phyloP scores from a whole-genome alignment of 2,329 filamentous ascomycete species.

The Trichoderma oligosporum region DNA sequence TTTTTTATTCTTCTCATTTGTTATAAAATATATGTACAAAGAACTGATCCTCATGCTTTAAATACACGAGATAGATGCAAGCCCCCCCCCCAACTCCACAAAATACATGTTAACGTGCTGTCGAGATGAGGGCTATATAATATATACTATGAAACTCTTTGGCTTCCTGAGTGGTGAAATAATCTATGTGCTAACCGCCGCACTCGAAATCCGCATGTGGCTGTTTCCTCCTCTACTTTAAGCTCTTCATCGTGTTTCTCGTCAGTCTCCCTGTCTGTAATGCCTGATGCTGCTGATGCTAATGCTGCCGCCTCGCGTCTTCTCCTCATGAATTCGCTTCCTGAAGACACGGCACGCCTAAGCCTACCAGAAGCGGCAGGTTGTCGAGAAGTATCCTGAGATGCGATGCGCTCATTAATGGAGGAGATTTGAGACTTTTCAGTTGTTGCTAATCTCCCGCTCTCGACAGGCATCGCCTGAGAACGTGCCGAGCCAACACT shows the following conservation, averaged over 20 bases:
- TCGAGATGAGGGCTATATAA: not conserved
- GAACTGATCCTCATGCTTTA: too few relatives aligned
- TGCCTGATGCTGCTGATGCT: not conserved
- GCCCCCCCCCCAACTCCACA: too few relatives aligned
- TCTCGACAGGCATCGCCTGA: constrained; percentile 21
- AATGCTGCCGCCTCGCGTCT: constrained; percentile 16
- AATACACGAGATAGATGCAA: not conserved
- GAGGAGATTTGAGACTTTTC: not conserved
- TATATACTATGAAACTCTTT: constrained; percentile 10
- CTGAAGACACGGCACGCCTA: constrained; percentile 26
- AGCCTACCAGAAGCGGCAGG: constrained; percentile 14
- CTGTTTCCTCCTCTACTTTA: constrained; percentile 22
- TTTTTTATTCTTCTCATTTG: too few relatives aligned
- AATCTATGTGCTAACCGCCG: constrained; percentile 29
- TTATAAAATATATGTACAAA: too few relatives aligned
- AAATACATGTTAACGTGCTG: too few relatives aligned
- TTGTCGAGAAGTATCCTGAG: not conserved
- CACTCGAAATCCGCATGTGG: constrained; percentile 29
- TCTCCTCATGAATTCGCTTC: constrained; percentile 28
- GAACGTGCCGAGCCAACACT: constrained; percentile 11
- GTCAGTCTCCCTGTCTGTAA: not conserved
- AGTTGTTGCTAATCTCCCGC: not conserved
- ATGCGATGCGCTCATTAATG: not conserved
- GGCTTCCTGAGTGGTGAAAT: constrained; percentile 25
- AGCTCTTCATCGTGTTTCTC: constrained; percentile 4